Conservation (phyloP, 1,284 basidiomycete genomes). For the Chalciporus sp. region DNA sequence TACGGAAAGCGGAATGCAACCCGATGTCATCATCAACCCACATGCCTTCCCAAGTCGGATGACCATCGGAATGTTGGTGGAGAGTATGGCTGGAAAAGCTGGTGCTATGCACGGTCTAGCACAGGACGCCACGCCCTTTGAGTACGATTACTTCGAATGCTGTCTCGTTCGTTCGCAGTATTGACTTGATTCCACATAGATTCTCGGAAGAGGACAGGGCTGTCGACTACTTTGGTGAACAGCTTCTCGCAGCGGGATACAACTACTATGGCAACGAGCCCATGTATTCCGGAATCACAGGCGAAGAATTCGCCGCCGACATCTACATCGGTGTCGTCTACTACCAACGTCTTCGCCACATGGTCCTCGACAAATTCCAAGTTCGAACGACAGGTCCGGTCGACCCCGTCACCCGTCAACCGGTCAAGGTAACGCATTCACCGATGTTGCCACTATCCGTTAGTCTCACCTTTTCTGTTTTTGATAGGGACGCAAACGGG, state of each 20-base stretch:
- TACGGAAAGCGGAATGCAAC: conserved; percentile 98
- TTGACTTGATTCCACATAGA: conserved; percentile 43
- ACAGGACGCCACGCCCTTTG: conserved; percentile 98
- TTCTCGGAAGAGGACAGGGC: conserved; percentile 97
- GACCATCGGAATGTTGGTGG: conserved; percentile 99
- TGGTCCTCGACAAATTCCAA: conserved; percentile 99
- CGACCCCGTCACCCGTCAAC: conserved; percentile 94
- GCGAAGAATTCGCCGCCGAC: conserved; percentile 97
- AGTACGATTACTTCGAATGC: conserved; percentile 51
- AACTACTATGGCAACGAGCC: conserved; percentile 99
- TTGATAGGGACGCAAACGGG: conserved; percentile 90
- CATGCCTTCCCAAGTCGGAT: conserved; percentile 99
- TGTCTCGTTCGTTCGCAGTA: background rate
- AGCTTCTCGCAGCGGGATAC: conserved; percentile 92
- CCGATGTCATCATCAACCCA: conserved; percentile 99
- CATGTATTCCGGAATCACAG: conserved; percentile 99
- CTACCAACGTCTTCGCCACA: conserved; percentile 98
- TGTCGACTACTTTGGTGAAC: conserved; percentile 96
- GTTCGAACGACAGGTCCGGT: conserved; percentile 98
- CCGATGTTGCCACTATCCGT: background rate
- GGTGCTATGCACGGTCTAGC: conserved; percentile 98
- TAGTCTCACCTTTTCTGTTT: background rate
- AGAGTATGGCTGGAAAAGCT: conserved; percentile 98
- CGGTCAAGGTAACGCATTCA: conserved; percentile 79
- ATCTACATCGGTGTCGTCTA: conserved; percentile 99